Base-by-base conservation (phyloP, 768 basidiomycete genomes). In the Leccinum pellstonianum region DNA sequence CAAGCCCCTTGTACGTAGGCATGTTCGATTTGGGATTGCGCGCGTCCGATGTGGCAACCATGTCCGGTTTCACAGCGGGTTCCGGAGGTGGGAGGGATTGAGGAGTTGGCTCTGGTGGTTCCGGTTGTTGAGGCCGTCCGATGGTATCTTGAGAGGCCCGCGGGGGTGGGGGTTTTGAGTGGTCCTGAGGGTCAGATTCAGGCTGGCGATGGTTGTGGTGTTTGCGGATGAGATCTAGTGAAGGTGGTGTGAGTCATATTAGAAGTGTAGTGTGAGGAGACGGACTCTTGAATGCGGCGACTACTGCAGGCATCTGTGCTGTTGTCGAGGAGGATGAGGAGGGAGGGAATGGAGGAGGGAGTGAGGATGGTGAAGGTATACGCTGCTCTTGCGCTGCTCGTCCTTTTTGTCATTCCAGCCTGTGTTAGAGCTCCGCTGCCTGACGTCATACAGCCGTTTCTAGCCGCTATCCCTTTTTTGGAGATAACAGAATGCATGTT, bases 271-370 rank as follows among this genome's bases (percentile, higher is more conserved):
- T 46, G 11, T 15, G 35, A 23, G 47, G 11, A 43, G 31, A 75
- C 80, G 43, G 72, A 93, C 92, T 94, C 81, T 93, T 95, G 79
- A 95, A 91, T 21, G 89, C 88, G 75, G 93, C 86, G 67, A 95
- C 88, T 55, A 93, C 88, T 59, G 81, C 81, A 62, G 87, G 86
- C 88, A 89, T 89, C 53, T 62, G 64, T 27, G 11, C 23, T 38
- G 53, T n/a, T 38, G 63, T 62, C 48, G 60, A 58, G 38, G 59
- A 41, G 8, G 60, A 38, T 9, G 64, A 56, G 7, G 25, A 25
- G 3, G 61, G 3, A 17, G 48, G 35, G 27, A 9, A 51, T 5
- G 15, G 43, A 43, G 47, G 54, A 31, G 25, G 50, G 38, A 4
- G 48, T 11, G 57, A 52, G 35, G 52, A 17, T 31, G 19, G 37